Evolutionary conservation across 1,139 yeast genomes (phyloP).

Genomic region (Geotrichum siamense): DNA sequence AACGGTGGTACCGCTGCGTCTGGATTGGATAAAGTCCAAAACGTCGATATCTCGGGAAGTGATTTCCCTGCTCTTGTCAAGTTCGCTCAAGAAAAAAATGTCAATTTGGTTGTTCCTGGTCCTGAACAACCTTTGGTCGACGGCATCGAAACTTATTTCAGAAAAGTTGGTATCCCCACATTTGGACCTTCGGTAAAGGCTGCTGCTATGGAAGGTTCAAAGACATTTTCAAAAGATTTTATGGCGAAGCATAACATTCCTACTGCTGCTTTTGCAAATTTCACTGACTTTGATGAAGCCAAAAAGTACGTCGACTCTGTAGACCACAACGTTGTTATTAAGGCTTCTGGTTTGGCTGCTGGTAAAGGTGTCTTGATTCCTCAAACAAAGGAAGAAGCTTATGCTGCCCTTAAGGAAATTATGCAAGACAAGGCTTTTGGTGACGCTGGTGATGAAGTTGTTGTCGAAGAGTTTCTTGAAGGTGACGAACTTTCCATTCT

Average conservation of each 20-base stretch:
- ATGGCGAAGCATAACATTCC: conserved; percentile 91
- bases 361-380: conserved; percentile 98
- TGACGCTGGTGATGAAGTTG: conserved; percentile 91
- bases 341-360: conserved; percentile 97
- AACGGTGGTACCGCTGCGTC: conserved; percentile 77
- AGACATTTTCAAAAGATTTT: conserved; percentile 87
- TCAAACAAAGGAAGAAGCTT: conserved; percentile 72
- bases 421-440: conserved; percentile 92
- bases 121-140: conserved; percentile 99
- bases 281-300: conserved; percentile 70
- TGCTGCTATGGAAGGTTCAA: conserved; percentile 94
- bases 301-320: conserved; percentile 56
- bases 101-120: conserved; percentile 86
- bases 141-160: conserved; percentile 70
- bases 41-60: conserved; percentile 55
- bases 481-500: conserved; percentile 95
- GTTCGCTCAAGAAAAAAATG: conserved; percentile 62
- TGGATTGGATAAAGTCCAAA: conserved; percentile 50
- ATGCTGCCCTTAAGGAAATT: conserved; percentile 72
- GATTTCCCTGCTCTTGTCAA: conserved; percentile 38
- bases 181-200: conserved; percentile 92
- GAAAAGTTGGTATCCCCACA: conserved; percentile 77
- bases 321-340: conserved; percentile 77
- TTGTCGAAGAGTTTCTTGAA: conserved; percentile 89
- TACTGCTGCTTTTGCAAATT: conserved; percentile 83